Evolutionary conservation across 1,284 basidiomycete species (phyloP).

Genomic region (Agaricales sp.): DNA sequence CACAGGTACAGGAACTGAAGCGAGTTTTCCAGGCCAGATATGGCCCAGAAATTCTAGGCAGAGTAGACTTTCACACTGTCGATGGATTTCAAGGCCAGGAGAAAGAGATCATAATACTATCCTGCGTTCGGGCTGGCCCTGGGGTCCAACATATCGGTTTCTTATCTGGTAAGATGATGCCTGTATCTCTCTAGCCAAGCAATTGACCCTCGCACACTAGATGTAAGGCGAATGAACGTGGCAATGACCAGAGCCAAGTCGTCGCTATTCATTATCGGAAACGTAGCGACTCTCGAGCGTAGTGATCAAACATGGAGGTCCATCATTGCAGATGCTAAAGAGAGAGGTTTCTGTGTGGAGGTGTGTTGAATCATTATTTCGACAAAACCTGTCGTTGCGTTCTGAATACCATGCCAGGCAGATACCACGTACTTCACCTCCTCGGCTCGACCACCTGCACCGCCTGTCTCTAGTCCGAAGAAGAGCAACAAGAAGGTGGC

Average conservation of each 20-base stretch:
- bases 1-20: constrained; percentile 77
- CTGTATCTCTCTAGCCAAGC: constrained; percentile 6
- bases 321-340: constrained; percentile 70
- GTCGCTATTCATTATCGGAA: constrained; percentile 89
- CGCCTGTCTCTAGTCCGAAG: background rate
- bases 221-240: constrained; percentile 92
- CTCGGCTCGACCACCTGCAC: constrained; percentile 5
- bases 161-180: constrained; percentile 52
- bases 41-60: constrained; percentile 60
- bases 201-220: constrained; percentile 23
- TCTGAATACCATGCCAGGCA: no score
- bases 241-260: constrained; percentile 93
- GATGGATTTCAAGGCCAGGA: constrained; percentile 98
- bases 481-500: background rate
- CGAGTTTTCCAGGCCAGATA: constrained; percentile 65
- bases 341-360: constrained; percentile 40
- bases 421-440: constrained; percentile 25
- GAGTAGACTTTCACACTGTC: constrained; percentile 94
- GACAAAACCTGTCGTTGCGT: background rate
- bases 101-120: constrained; percentile 93
- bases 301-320: constrained; percentile 74
- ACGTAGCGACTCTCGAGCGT: constrained; percentile 79
- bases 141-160: constrained; percentile 80
- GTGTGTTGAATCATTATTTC: constrained; percentile 27
- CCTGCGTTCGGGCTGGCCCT: constrained; percentile 87